Conservation (phyloP, 805 yeast genomes). For the Blastobotrys attinorum region DNA sequence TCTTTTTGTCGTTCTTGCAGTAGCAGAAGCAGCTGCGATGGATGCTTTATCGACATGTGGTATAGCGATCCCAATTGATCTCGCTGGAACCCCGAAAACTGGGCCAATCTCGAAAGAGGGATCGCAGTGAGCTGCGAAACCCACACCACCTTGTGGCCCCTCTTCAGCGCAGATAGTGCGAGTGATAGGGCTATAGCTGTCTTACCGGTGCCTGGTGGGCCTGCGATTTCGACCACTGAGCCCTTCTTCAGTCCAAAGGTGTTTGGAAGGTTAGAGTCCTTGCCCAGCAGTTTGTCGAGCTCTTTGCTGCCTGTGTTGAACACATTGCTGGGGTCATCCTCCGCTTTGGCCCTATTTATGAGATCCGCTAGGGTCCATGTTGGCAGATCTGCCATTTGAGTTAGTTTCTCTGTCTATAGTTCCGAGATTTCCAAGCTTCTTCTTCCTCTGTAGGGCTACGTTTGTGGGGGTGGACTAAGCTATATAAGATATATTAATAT, state of each 20-base stretch:
- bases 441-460: too few species aligned
- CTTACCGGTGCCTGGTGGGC: conserved; percentile 27
- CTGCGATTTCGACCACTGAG: conserved; percentile 20
- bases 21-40: conserved; percentile 14
- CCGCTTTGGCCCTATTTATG: not conserved
- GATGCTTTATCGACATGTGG: conserved; percentile 1
- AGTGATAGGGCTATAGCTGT: conserved; percentile 19
- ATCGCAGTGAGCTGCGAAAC: conserved; percentile 9
- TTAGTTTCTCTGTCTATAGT: not conserved
- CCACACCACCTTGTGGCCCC: conserved; percentile 20
- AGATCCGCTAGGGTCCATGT: not conserved
- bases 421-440: too few species aligned
- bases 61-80: conserved; percentile 4
- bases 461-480: too few species aligned
- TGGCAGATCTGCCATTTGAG: not conserved
- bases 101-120: conserved; percentile 17
- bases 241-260: conserved; percentile 7
- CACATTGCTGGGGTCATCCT: not conserved
- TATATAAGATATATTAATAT: too few species aligned
- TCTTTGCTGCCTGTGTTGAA: not conserved
- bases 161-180: conserved; percentile 14
- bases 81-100: conserved; percentile 9
- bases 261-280: not conserved
- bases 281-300: conserved; percentile 3
- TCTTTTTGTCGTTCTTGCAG: not conserved